phyloP scores from a whole-genome alignment of 345 rosid species.

The Arabis alpina region DNA sequence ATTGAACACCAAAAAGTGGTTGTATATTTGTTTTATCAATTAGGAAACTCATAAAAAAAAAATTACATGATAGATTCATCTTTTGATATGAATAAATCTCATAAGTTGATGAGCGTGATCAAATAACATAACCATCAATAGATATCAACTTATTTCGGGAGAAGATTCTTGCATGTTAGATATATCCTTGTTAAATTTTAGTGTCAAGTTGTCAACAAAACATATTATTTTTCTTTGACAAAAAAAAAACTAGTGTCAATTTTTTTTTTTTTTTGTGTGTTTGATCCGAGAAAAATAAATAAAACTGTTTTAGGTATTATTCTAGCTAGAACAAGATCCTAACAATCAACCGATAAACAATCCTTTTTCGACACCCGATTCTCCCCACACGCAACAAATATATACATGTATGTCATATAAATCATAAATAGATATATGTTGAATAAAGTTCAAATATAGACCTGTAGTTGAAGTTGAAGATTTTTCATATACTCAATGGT shows the following conservation, averaged over 20 bases:
- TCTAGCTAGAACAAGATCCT: too few relatives aligned
- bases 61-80: too few relatives aligned
- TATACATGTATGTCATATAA: not conserved
- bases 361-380: not conserved
- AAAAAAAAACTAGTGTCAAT: too few relatives aligned
- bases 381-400: not conserved
- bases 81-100: too few relatives aligned
- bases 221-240: too few relatives aligned
- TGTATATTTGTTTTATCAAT: not conserved
- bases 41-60: not conserved
- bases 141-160: not conserved
- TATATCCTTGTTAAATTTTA: too few relatives aligned
- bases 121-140: not conserved
- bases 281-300: too few relatives aligned
- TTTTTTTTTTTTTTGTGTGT: too few relatives aligned
- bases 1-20: not conserved
- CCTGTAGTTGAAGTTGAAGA: conserved; percentile 87
- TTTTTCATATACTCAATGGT: conserved; percentile 66
- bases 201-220: too few relatives aligned
- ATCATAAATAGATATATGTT: not conserved
- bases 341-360: not conserved
- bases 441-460: conserved; percentile 30
- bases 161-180: too few relatives aligned
- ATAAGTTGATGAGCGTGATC: not conserved
- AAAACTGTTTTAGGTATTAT: too few relatives aligned